phyloP scores from a whole-genome alignment of 1,139 yeast genomes.

The Ogataea hybrid region DNA sequence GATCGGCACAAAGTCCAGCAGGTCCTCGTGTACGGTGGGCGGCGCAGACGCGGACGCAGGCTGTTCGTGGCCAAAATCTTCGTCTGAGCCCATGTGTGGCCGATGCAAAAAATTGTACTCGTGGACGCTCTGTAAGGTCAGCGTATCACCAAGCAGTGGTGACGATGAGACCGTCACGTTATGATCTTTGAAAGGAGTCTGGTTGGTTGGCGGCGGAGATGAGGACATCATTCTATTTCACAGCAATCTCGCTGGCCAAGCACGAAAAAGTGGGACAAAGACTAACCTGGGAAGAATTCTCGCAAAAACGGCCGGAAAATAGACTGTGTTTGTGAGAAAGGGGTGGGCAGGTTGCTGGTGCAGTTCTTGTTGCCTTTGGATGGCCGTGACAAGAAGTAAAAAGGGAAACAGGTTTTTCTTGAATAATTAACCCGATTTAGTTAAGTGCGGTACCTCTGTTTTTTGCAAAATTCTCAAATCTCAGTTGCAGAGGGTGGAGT shows the following conservation, averaged over 20 bases:
- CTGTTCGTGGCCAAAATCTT: constrained; percentile 17
- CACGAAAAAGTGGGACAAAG: constrained; percentile 5
- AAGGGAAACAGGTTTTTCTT: constrained; percentile 2
- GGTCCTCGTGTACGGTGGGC: constrained; percentile 5
- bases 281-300: neutral
- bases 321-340: neutral
- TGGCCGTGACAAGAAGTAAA: neutral
- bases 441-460: constrained; percentile 11
- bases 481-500: constrained; percentile 1
- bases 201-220: constrained; percentile 28
- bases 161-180: constrained; percentile 22
- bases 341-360: neutral
- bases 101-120: constrained; percentile 18
- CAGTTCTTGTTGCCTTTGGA: neutral
- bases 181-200: constrained; percentile 17
- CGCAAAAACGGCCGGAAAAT: neutral
- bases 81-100: constrained; percentile 3
- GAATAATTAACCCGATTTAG: constrained; percentile 10
- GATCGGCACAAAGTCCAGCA: constrained; percentile 26
- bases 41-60: constrained; percentile 11
- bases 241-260: constrained; percentile 6
- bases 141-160: constrained; percentile 21
- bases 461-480: constrained; percentile 10
- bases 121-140: constrained; percentile 19
- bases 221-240: constrained; percentile 30